phyloP scores from a whole-genome alignment of 805 yeast genomes.

The Brettanomyces bruxellensis region DNA sequence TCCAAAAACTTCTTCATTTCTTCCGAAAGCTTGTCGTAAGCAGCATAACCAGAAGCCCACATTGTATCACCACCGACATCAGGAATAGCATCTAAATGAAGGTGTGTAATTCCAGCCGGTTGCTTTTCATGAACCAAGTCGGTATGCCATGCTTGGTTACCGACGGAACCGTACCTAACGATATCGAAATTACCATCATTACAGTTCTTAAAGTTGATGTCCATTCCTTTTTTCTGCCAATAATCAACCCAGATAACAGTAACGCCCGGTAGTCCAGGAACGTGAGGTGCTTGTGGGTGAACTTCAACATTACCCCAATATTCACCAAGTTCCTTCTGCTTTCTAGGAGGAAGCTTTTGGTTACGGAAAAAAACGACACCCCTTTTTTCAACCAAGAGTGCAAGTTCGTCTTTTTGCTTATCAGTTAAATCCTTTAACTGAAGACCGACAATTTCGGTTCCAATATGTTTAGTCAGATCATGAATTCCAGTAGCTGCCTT shows the following conservation, averaged over 20 bases:
- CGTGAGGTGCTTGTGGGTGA: constrained; percentile 28
- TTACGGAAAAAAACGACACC: constrained; percentile 43
- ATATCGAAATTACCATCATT: constrained; percentile 13
- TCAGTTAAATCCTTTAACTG: constrained; percentile 34
- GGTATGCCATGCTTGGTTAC: constrained; percentile 37
- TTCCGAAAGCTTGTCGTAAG: constrained; percentile 46
- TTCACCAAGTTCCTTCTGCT: constrained; percentile 35
- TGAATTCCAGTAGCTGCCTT: constrained; percentile 32
- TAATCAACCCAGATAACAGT: constrained; percentile 35
- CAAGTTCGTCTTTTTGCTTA: constrained; percentile 38
- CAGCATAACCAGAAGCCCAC: constrained; percentile 50
- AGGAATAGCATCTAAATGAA: constrained; percentile 44
- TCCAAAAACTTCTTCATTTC: constrained; percentile 42
- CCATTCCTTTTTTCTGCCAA: constrained; percentile 16
- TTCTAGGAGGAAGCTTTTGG: constrained; percentile 35
- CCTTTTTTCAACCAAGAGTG: constrained; percentile 37
- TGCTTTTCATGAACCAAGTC: constrained; percentile 43
- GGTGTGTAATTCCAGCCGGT: constrained; percentile 48
- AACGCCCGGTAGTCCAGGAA: constrained; percentile 29
- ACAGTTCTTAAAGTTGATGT: constrained; percentile 11
- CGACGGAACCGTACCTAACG: constrained; percentile 4
- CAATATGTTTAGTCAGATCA: constrained; percentile 36
- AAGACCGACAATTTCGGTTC: constrained; percentile 41
- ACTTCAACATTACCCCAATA: constrained; percentile 37
- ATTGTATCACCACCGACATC: constrained; percentile 46